Percentiles rank a stretch among this genome's conserved stretches.
Evolutionary conservation across 495 filamentous ascomycete species (phyloP).

Genomic region (Hypomontagnella submonticulosa): DNA sequence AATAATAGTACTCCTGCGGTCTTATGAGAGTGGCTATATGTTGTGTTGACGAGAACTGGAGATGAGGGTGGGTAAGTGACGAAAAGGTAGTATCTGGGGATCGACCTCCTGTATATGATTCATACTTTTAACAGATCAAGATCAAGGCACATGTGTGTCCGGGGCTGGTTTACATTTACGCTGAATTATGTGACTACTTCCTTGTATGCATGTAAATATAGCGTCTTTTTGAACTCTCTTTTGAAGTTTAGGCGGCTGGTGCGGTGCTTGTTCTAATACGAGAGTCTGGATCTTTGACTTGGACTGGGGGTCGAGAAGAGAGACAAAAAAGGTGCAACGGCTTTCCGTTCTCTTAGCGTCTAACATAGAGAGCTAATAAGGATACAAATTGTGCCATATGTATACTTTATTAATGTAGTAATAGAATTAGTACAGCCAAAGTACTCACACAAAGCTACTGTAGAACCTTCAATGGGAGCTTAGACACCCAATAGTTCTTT

Average conservation of each 20-base stretch:
- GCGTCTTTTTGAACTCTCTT: too few species aligned
- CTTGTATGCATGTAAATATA: too few species aligned
- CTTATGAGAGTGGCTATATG: slow-evolving; percentile 21
- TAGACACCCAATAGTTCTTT: slow-evolving; percentile 18
- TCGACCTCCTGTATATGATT: too few species aligned
- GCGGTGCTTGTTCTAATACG: slow-evolving; percentile 10
- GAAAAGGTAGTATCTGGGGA: too few species aligned
- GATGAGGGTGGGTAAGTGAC: neutral
- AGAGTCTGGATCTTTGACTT: slow-evolving; percentile 22
- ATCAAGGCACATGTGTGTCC: too few species aligned
- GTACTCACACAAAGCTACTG: too few species aligned
- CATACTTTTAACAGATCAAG: too few species aligned
- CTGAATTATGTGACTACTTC: too few species aligned
- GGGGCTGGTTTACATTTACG: too few species aligned
- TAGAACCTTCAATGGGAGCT: neutral
- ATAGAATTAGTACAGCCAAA: too few species aligned
- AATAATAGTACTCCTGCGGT: slow-evolving; percentile 28
- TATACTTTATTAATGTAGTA: neutral
- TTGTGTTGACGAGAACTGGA: neutral
- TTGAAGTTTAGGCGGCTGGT: slow-evolving; percentile 1
- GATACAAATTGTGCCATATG: slow-evolving; percentile 22
- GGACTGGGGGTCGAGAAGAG: slow-evolving; percentile 15
- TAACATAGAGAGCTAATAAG: too few species aligned
- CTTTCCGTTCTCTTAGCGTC: slow-evolving; percentile 9
- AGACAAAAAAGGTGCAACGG: slow-evolving; percentile 31